phyloP scores from a whole-genome alignment of 176 grass and related monocot genomes.

The Coix lacrymajobi region DNA sequence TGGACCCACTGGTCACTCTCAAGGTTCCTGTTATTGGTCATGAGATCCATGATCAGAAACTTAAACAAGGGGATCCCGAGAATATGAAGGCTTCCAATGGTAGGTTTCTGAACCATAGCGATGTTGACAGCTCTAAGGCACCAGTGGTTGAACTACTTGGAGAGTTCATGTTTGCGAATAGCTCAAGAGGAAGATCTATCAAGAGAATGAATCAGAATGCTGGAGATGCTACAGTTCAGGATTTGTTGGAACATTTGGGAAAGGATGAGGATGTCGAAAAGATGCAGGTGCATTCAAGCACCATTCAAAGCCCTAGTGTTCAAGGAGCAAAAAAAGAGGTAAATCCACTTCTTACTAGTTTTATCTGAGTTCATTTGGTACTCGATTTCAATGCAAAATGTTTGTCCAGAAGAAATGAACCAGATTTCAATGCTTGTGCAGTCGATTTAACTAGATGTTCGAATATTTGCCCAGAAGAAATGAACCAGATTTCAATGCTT shows the following conservation, averaged over 20 bases:
- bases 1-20: neutral
- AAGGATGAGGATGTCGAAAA: neutral
- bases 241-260: neutral
- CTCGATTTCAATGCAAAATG: too few relatives aligned
- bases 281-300: slow-evolving; percentile 15
- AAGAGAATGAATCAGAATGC: slow-evolving; percentile 4
- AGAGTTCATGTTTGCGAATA: slow-evolving; percentile 29
- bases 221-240: slow-evolving; percentile 15
- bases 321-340: slow-evolving; percentile 25
- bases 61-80: slow-evolving; percentile 6
- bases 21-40: neutral
- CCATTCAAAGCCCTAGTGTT: neutral
- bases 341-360: neutral
- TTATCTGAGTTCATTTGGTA: neutral
- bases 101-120: neutral
- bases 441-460: neutral
- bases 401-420: neutral
- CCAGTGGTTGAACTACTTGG: slow-evolving; percentile 41
- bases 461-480: neutral
- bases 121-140: neutral
- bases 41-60: neutral
- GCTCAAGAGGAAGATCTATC: neutral
- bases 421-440: neutral
- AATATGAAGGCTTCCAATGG: neutral
- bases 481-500: neutral